phyloP scores from a whole-genome alignment of 1,284 basidiomycete species.

The Ceratobasidium sp. region DNA sequence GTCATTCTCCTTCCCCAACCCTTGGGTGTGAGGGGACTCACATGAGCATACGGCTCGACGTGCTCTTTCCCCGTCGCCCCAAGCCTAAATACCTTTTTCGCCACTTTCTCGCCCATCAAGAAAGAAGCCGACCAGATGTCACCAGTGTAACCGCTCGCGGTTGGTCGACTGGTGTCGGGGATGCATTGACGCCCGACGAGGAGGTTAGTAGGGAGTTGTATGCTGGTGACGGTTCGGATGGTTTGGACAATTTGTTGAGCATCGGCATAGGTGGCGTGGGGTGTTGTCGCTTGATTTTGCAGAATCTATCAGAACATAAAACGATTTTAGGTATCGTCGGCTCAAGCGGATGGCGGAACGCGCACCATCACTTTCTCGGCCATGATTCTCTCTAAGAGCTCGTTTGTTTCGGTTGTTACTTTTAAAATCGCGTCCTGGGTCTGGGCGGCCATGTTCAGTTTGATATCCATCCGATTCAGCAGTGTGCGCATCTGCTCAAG shows the following conservation, averaged over 20 bases:
- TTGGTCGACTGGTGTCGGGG: conserved; percentile 18
- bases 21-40: background rate
- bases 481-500: background rate
- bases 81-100: conserved; percentile 44
- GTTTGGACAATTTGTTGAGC: conserved; percentile 34
- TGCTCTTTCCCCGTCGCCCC: conserved; percentile 30
- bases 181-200: conserved; percentile 38
- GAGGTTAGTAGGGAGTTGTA: conserved; percentile 26
- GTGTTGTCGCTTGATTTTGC: conserved; percentile 26
- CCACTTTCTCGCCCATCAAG: conserved; percentile 31
- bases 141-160: conserved; percentile 25
- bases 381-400: background rate
- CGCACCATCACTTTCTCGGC: background rate
- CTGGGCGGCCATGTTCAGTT: background rate
- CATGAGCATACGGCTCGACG: conserved; percentile 30
- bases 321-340: no score
- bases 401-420: background rate
- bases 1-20: background rate
- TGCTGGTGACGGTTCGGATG: conserved; percentile 32
- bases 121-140: conserved; percentile 34
- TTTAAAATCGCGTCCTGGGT: background rate
- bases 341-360: no score
- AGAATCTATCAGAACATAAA: background rate
- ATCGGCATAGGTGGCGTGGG: conserved; percentile 10
- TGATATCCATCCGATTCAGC: background rate